Conservation (phyloP, 345 rosid genomes). For the Euclidium syriacum region DNA sequence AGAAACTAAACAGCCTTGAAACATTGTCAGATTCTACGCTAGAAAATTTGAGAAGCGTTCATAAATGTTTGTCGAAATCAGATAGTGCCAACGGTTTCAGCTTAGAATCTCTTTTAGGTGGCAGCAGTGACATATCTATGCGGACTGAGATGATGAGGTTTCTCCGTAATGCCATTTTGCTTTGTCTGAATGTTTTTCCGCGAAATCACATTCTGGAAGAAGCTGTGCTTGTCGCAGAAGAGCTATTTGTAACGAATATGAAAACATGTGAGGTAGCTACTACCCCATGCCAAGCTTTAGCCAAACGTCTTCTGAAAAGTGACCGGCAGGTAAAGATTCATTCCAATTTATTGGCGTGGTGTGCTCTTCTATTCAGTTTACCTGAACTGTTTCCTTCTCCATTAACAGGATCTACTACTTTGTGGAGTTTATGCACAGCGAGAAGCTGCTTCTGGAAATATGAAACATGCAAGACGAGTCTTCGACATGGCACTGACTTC, state of each 20-base stretch:
- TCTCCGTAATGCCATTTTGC: slow-evolving; percentile 76
- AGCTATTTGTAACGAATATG: slow-evolving; percentile 52
- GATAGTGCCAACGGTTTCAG: slow-evolving; percentile 30
- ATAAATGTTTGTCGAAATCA: slow-evolving; percentile 30
- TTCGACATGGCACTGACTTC: slow-evolving; percentile 94
- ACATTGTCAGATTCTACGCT: slow-evolving; percentile 51
- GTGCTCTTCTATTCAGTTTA: slow-evolving; percentile 3
- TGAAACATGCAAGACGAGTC: slow-evolving; percentile 80
- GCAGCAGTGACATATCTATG: slow-evolving; percentile 42
- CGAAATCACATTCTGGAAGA: slow-evolving; percentile 72
- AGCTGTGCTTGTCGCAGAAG: slow-evolving; percentile 90
- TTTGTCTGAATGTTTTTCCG: slow-evolving; percentile 71
- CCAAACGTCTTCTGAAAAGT: slow-evolving; percentile 80
- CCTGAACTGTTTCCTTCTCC: slow-evolving; percentile 2
- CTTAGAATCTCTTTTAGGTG: slow-evolving; percentile 46
- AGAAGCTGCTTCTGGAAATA: slow-evolving; percentile 80
- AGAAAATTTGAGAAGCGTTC: slow-evolving; percentile 45
- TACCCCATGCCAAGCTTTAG: slow-evolving; percentile 76
- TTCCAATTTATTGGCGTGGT: slow-evolving; percentile 12
- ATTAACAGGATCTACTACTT: slow-evolving; percentile 68
- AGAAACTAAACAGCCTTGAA: slow-evolving; percentile 58
- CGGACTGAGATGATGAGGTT: slow-evolving; percentile 64
- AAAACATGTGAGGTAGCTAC: slow-evolving; percentile 47
- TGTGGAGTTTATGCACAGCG: slow-evolving; percentile 95
- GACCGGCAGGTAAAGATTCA: slow-evolving; percentile 74